Conservation (phyloP, 225 moss, liverwort and hornwort genomes). For the Marchantia paleacea region DNA sequence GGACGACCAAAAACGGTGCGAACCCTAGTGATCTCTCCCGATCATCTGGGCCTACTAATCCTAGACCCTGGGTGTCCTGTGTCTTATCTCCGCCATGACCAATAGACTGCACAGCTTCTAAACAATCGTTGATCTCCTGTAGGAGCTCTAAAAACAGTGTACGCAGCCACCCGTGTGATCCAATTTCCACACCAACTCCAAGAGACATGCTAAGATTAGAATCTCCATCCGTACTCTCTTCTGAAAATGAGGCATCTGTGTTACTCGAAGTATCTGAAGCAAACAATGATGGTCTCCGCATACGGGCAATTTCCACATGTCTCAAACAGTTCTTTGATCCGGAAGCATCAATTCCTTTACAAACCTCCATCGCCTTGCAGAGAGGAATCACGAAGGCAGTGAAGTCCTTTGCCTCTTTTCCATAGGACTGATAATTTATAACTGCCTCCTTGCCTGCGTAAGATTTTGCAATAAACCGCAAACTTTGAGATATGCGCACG, state of each 20-base stretch:
- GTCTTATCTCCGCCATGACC: constrained; percentile 32
- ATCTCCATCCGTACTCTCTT: not conserved
- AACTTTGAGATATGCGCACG: constrained; percentile 55
- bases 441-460: constrained; percentile 51
- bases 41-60: constrained; percentile 49
- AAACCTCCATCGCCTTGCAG: constrained; percentile 97
- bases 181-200: constrained; percentile 68
- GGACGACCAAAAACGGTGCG: constrained; percentile 83
- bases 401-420: constrained; percentile 94
- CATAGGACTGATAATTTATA: constrained; percentile 59
- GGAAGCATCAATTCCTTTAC: constrained; percentile 80
- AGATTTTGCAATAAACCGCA: constrained; percentile 57
- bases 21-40: constrained; percentile 59
- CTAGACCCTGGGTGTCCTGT: constrained; percentile 40
- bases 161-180: constrained; percentile 87
- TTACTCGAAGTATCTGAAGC: constrained; percentile 4
- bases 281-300: not conserved
- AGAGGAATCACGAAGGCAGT: constrained; percentile 97
- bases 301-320: constrained; percentile 30
- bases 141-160: constrained; percentile 68
- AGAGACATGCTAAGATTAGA: constrained; percentile 30
- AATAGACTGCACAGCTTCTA: constrained; percentile 57
- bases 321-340: constrained; percentile 44
- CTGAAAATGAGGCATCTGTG: constrained; percentile 2
- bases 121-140: constrained; percentile 61